Conservation (phyloP, 768 basidiomycete species). For the Albatrellus ellisii region DNA sequence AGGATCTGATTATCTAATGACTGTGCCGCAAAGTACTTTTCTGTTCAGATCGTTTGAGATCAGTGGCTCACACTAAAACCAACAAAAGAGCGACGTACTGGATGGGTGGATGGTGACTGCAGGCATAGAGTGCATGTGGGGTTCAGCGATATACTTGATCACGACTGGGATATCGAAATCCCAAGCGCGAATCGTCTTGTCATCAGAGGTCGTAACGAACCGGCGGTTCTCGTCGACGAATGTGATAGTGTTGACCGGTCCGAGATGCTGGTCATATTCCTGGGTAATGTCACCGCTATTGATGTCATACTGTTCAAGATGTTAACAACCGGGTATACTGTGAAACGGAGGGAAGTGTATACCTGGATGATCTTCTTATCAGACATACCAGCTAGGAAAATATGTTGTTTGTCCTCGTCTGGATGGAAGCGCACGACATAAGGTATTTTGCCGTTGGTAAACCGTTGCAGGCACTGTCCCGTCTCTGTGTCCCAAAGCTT, state of each 20-base stretch:
- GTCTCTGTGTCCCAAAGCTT: constrained; percentile 99
- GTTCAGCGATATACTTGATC: constrained; percentile 99
- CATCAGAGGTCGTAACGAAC: constrained; percentile 97
- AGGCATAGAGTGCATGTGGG: constrained; percentile 99
- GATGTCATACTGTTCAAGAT: constrained; percentile 69
- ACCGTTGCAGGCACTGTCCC: constrained; percentile 91
- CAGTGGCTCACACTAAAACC: constrained; percentile 7
- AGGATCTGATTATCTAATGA: constrained; percentile 98
- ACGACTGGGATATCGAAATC: constrained; percentile 99
- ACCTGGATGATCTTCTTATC: constrained; percentile 99
- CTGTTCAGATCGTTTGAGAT: constrained; percentile 26
- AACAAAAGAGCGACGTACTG: constrained; percentile 44
- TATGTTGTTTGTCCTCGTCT: constrained; percentile 89
- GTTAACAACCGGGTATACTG: constrained; percentile 4
- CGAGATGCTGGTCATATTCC: constrained; percentile 97
- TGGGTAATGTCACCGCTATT: constrained; percentile 91
- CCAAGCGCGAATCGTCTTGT: constrained; percentile 98
- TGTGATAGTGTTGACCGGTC: constrained; percentile 96
- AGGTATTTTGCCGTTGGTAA: constrained; percentile 95
- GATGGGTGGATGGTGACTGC: constrained; percentile 93
- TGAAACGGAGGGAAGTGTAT: constrained; percentile 12
- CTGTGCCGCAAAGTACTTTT: constrained; percentile 96
- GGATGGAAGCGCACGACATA: constrained; percentile 95
- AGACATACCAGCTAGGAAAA: constrained; percentile 96
- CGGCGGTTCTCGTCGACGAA: constrained; percentile 97